Evolutionary conservation across 2,329 filamentous ascomycete genomes (phyloP).

Genomic region (Calonectria leucothoes): DNA sequence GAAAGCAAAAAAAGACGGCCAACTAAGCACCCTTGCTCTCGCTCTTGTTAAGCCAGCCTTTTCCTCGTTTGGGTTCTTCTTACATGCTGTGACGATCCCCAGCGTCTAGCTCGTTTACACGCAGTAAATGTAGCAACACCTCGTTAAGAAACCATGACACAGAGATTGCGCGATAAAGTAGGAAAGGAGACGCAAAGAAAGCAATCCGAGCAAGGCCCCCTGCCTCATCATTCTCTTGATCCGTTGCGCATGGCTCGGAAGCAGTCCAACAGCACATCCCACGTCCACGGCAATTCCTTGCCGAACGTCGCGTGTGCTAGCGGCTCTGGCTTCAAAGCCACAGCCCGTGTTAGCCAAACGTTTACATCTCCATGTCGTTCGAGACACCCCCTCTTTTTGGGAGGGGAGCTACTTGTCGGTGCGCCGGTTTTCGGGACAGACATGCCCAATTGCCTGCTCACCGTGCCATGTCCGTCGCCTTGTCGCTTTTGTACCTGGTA

Average conservation of each 20-base stretch:
- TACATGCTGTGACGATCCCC: background rate
- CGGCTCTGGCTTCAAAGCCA: conserved; percentile 33
- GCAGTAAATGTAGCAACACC: background rate
- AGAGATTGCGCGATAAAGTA: background rate
- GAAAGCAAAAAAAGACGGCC: no score
- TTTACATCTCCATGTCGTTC: conserved; percentile 7
- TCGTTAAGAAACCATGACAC: background rate
- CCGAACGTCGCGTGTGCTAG: conserved; percentile 32
- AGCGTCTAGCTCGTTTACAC: background rate
- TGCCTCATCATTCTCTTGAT: background rate
- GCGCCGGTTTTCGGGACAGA: background rate
- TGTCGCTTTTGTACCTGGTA: background rate
- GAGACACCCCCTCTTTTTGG: background rate
- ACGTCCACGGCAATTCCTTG: conserved; percentile 39
- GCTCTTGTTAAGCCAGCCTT: background rate
- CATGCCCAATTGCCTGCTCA: background rate
- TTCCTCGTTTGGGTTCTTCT: background rate
- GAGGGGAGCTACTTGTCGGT: background rate
- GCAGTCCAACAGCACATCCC: conserved; percentile 28
- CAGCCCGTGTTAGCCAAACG: conserved; percentile 18
- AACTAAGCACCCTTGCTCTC: background rate
- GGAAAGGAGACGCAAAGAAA: background rate
- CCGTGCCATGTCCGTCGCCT: background rate
- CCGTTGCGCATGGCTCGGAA: background rate
- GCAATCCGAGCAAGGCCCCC: background rate